Evolutionary conservation across 192 early-diverging fungal species (phyloP).

Genomic region (Backusella circina): DNA sequence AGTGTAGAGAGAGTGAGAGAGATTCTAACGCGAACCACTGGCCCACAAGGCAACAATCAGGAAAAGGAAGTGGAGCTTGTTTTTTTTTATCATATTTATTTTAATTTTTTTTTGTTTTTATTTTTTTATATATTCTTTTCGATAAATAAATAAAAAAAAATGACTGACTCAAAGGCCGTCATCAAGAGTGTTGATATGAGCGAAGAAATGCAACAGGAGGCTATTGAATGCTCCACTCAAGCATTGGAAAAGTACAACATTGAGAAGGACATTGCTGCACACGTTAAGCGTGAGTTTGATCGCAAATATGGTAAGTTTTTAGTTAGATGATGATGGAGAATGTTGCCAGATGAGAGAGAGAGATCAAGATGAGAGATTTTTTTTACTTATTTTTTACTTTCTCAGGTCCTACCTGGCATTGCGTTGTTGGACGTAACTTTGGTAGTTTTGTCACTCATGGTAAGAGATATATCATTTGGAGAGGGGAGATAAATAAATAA

Average conservation of each 20-base stretch:
- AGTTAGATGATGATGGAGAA: neutral
- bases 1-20: neutral
- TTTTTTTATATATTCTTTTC: neutral
- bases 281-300: slow-evolving; percentile 98
- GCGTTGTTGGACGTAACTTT: slow-evolving; percentile 98
- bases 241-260: slow-evolving; percentile 92
- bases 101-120: neutral
- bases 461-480: no score
- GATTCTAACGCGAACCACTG: neutral
- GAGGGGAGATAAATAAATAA: neutral
- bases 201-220: slow-evolving; percentile 95
- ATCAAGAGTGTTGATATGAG: slow-evolving; percentile 99
- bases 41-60: neutral
- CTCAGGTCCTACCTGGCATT: slow-evolving; percentile 91
- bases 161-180: slow-evolving; percentile 80
- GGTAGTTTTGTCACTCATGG: slow-evolving; percentile 98
- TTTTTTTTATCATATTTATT: neutral
- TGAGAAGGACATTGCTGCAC: slow-evolving; percentile 98
- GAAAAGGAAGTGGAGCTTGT: neutral
- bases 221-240: slow-evolving; percentile 79
- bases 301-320: slow-evolving; percentile 73
- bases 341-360: neutral
- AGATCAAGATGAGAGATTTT: neutral
- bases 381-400: neutral
- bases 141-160: slow-evolving; percentile 17